Percentiles rank a stretch among this genome's conserved stretches.
These are phyloP conservation scores for Fusarium sp. DNA, from an alignment of 2,329 filamentous ascomycete species.

Conservation along the genomic window DNA sequence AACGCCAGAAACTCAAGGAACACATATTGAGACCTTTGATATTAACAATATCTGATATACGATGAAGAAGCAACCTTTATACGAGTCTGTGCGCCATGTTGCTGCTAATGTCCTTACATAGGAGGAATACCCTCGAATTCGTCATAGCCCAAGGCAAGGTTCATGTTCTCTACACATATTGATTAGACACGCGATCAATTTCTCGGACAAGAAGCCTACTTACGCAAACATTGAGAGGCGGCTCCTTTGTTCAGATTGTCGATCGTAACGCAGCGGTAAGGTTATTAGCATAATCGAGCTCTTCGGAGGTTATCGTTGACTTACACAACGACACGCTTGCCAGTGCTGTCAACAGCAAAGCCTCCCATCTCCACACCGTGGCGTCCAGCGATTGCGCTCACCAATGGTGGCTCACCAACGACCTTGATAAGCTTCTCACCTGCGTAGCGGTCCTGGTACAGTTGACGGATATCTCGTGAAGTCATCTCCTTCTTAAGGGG, in stretches of 20 bases:
- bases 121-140: constrained; percentile 88
- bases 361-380: constrained; percentile 95
- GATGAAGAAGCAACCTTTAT: neutral
- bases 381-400: constrained; percentile 68
- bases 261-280: too few relatives aligned
- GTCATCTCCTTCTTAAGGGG: constrained; percentile 88
- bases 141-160: constrained; percentile 86
- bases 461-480: constrained; percentile 89
- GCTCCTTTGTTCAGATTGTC: constrained; percentile 23
- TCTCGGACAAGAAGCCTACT: neutral
- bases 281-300: constrained; percentile 29
- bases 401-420: constrained; percentile 72
- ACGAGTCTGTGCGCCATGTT: neutral
- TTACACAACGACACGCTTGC: constrained; percentile 87
- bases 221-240: constrained; percentile 21
- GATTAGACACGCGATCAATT: neutral
- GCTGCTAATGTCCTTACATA: neutral
- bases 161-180: constrained; percentile 82
- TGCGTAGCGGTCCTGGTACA: constrained; percentile 96
- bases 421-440: constrained; percentile 96
- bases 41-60: neutral
- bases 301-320: neutral
- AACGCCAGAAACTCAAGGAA: neutral
- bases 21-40: neutral
- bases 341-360: constrained; percentile 88